A percentile compares a stretch with the other conserved stretches of the same genome.
Evolutionary conservation across 2,329 filamentous ascomycete genomes (phyloP).

Genomic region (Laburnicola sp.): DNA sequence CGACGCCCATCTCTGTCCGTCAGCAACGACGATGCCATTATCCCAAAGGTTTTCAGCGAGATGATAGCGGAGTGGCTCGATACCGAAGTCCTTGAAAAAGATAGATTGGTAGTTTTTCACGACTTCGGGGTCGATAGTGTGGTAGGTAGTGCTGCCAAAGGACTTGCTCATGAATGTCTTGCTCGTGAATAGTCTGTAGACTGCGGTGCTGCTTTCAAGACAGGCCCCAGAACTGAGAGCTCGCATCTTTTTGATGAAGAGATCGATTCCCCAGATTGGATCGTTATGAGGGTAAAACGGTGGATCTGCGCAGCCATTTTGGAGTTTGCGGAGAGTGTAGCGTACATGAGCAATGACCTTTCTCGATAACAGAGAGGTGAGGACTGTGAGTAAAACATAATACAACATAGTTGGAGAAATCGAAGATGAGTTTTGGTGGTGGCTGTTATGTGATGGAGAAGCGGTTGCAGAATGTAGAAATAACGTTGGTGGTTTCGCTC

Average conservation of each 20-base stretch:
- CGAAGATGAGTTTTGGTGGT: no score
- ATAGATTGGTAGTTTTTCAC: slow-evolving; percentile 9
- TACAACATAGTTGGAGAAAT: no score
- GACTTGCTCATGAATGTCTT: slow-evolving; percentile 13
- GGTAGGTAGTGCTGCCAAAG: slow-evolving; percentile 8
- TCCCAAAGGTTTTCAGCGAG: slow-evolving; percentile 11
- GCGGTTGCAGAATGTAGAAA: no score
- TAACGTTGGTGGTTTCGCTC: no score
- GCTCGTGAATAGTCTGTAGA: not conserved
- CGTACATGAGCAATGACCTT: not conserved
- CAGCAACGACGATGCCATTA: slow-evolving; percentile 6
- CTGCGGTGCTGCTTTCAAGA: not conserved
- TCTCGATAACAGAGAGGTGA: no score
- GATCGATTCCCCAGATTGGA: slow-evolving; percentile 22
- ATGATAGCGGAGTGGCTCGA: slow-evolving; percentile 10
- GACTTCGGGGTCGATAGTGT: slow-evolving; percentile 11
- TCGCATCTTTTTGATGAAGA: slow-evolving; percentile 19
- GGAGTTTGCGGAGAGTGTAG: not conserved
- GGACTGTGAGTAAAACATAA: no score
- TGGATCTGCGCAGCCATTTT: slow-evolving; percentile 14
- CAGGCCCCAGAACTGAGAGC: slow-evolving; percentile 12
- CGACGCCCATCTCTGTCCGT: slow-evolving; percentile 6
- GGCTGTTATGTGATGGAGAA: no score
- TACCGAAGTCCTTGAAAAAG: slow-evolving; percentile 11
- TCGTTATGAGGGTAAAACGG: slow-evolving; percentile 24